phyloP scores from a whole-genome alignment of 768 basidiomycete genomes.

The Termitomyces sp. region DNA sequence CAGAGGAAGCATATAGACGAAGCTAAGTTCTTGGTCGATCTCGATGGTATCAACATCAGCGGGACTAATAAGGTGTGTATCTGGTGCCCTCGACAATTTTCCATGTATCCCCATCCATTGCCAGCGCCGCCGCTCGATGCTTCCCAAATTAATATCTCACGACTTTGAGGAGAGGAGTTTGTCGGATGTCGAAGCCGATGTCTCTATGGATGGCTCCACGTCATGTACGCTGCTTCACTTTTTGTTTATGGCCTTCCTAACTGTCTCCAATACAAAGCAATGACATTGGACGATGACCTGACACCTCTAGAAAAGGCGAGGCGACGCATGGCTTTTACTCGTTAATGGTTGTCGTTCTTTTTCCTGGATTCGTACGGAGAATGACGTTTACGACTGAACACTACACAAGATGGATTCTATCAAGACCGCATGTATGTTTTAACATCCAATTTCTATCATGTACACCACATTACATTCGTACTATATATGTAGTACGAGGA shows the following conservation, averaged over 20 bases:
- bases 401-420: background rate
- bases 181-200: constrained; percentile 30
- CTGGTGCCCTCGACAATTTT: background rate
- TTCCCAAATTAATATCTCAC: constrained; percentile 55
- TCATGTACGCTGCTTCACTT: constrained; percentile 31
- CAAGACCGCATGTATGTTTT: background rate
- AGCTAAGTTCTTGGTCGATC: constrained; percentile 57
- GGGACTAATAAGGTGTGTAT: constrained; percentile 56
- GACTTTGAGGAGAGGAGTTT: constrained; percentile 19
- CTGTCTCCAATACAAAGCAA: constrained; percentile 27
- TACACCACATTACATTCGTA: background rate
- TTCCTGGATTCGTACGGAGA: background rate
- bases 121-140: constrained; percentile 71
- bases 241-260: background rate
- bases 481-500: background rate
- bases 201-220: constrained; percentile 41
- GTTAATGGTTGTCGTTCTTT: background rate
- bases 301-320: constrained; percentile 70
- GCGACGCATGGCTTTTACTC: constrained; percentile 34
- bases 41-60: constrained; percentile 55
- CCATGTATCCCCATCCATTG: constrained; percentile 1
- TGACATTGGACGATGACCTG: constrained; percentile 48
- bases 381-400: constrained; percentile 8
- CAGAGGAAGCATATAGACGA: constrained; percentile 63
- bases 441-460: background rate